Conservation (phyloP, 2,329 filamentous ascomycete genomes). For the Talaromyces piceae region DNA sequence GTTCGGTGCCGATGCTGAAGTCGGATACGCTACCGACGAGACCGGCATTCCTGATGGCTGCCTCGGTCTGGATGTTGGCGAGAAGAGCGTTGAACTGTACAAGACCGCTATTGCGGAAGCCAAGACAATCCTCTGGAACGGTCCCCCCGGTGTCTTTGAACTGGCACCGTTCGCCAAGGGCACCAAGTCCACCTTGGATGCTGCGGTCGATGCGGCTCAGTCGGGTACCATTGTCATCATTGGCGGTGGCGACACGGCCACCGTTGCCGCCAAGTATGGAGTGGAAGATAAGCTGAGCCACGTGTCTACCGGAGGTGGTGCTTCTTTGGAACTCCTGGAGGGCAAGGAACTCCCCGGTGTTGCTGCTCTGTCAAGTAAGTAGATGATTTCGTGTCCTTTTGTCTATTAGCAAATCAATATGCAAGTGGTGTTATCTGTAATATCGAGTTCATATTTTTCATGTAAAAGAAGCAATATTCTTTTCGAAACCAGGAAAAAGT, state of each 20-base stretch:
- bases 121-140: slow-evolving; percentile 99
- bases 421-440: background rate
- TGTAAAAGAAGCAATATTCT: background rate
- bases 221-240: slow-evolving; percentile 95
- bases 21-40: slow-evolving; percentile 73
- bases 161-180: slow-evolving; percentile 88
- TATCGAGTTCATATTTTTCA: background rate
- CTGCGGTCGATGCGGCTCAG: slow-evolving; percentile 72
- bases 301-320: slow-evolving; percentile 94
- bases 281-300: slow-evolving; percentile 97
- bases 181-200: slow-evolving; percentile 87
- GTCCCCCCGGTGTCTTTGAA: slow-evolving; percentile 94
- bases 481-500: background rate
- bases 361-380: slow-evolving; percentile 73
- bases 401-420: background rate
- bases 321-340: slow-evolving; percentile 91
- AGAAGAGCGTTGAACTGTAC: slow-evolving; percentile 82
- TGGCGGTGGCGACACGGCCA: slow-evolving; percentile 94
- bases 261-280: slow-evolving; percentile 93
- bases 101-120: slow-evolving; percentile 77
- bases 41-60: slow-evolving; percentile 91
- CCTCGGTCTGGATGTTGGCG: slow-evolving; percentile 95
- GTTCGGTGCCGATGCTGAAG: slow-evolving; percentile 77
- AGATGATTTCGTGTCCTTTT: too few species aligned
- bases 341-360: slow-evolving; percentile 97